phyloP scores from a whole-genome alignment of 495 filamentous ascomycete species.

The Trichoderma gamsii region DNA sequence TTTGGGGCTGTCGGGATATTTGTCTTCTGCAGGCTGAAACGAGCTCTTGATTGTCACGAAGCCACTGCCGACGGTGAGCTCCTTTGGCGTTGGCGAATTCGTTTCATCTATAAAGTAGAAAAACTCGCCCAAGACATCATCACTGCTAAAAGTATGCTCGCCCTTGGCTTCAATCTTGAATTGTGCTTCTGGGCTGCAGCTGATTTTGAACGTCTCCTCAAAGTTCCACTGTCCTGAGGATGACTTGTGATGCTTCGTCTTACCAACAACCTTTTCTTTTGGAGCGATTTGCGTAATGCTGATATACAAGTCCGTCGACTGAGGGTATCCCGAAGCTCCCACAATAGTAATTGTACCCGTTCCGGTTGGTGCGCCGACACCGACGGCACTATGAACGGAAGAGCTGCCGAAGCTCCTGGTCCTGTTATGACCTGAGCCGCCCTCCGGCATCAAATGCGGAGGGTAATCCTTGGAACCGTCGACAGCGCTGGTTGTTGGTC shows the following conservation, averaged over 20 bases:
- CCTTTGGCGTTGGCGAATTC: slow-evolving; percentile 65
- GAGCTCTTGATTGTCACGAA: slow-evolving; percentile 60
- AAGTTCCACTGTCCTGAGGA: slow-evolving; percentile 55
- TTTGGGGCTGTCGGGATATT: slow-evolving; percentile 50
- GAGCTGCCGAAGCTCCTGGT: slow-evolving; percentile 61
- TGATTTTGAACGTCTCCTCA: slow-evolving; percentile 72
- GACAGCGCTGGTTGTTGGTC: slow-evolving; percentile 23
- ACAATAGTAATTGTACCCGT: slow-evolving; percentile 75
- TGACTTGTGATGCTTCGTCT: slow-evolving; percentile 76
- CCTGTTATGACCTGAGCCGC: slow-evolving; percentile 47
- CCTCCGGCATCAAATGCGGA: slow-evolving; percentile 4
- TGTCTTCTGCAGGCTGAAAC: slow-evolving; percentile 39
- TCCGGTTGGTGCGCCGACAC: slow-evolving; percentile 56
- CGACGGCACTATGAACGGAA: slow-evolving; percentile 52
- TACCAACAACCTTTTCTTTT: slow-evolving; percentile 74
- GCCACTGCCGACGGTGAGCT: slow-evolving; percentile 61
- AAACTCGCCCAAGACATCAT: slow-evolving; percentile 73
- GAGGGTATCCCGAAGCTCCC: slow-evolving; percentile 71
- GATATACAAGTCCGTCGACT: slow-evolving; percentile 74
- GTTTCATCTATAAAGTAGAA: slow-evolving; percentile 88
- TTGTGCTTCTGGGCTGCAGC: slow-evolving; percentile 73
- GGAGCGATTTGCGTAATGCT: slow-evolving; percentile 56
- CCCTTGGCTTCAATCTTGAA: slow-evolving; percentile 81
- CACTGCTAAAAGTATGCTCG: slow-evolving; percentile 74
- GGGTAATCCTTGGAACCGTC: slow-evolving; percentile 13